Evolutionary conservation across 441 rosid species (phyloP), one percentile per base, ranked within the genome.

Genomic region (Populus tomentosa): DNA sequence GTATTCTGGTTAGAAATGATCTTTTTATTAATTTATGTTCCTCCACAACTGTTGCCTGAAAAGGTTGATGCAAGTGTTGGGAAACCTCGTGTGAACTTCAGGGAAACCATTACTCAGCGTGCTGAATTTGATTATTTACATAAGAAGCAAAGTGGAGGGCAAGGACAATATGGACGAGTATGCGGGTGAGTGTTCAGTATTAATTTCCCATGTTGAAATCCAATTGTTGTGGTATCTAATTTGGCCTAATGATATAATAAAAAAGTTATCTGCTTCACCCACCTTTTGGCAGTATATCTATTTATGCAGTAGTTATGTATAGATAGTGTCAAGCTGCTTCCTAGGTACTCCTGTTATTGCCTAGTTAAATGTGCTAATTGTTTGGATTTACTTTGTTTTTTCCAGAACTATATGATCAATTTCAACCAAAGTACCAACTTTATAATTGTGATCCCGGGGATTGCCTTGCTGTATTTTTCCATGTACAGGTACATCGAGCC

Each of bases 31-130:
- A 69, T 38, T 30, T 61, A 23, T 72, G 38, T 79, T 7, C 26
- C 72, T 16, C 63, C 35, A 6, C 38, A 18, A 26, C 30, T 70
- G 40, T 36, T 30, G 16, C 26, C 69, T 38, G 32, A 82, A 79
- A 77, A 94, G 99, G 99, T 96, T 75, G 99, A 94, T 73, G 99
- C 98, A 67, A 94, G 91, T 82, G 97, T 94, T 6, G 99, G 99
- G 76, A 96, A 90, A 84, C 99, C 99, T 78, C 97, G 95, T 75
- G 99, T 96, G 71, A 96, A 96, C 77, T 96, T 96, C 77, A 90
- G 98, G 75, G 99, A 96, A 84, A 94, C 98, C 76, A 85, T 96
- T 67, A 94, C 99, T 35, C 86, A 86, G 72, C 95, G 94, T 71
- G 95, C 97, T 69, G 91, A 90, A 78, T 97, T 94, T 80, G 99